Evolutionary conservation across 1,284 basidiomycete species (phyloP).

Genomic region (Ustilago shanxiensis): DNA sequence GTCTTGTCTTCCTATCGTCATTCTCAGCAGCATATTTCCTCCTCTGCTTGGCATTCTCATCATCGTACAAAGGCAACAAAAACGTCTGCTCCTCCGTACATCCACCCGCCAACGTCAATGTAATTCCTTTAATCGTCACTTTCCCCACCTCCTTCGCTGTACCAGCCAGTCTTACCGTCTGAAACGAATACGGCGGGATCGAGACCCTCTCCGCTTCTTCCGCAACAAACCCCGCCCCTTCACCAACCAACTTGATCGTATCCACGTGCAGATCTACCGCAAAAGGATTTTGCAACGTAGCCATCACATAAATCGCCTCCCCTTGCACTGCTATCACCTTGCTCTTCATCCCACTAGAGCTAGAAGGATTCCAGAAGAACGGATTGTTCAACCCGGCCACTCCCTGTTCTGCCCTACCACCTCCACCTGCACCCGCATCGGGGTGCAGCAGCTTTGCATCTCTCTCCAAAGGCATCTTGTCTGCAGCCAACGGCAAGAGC

Average conservation of each 20-base stretch:
- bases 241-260: slow-evolving; percentile 82
- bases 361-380: slow-evolving; percentile 53
- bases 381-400: slow-evolving; percentile 40
- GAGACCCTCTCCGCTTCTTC: slow-evolving; percentile 75
- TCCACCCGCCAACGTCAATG: slow-evolving; percentile 79
- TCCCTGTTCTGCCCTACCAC: slow-evolving; percentile 16
- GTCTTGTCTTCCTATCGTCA: slow-evolving; percentile 77
- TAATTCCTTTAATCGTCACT: slow-evolving; percentile 82
- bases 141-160: slow-evolving; percentile 78
- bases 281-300: slow-evolving; percentile 90
- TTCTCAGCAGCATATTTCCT: slow-evolving; percentile 74
- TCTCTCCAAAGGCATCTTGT: slow-evolving; percentile 81
- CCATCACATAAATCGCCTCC: slow-evolving; percentile 83
- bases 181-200: slow-evolving; percentile 81
- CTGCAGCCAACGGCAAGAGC: slow-evolving; percentile 79
- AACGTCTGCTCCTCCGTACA: slow-evolving; percentile 79
- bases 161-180: slow-evolving; percentile 80
- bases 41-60: slow-evolving; percentile 79
- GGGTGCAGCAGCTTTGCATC: slow-evolving; percentile 43
- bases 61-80: slow-evolving; percentile 80
- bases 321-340: slow-evolving; percentile 82
- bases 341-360: slow-evolving; percentile 32
- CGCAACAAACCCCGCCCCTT: slow-evolving; percentile 78
- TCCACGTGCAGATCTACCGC: slow-evolving; percentile 89
- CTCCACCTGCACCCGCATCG: background rate